Base-by-base conservation (phyloP, 2,329 filamentous ascomycete genomes). In the Lasiodiplodia hormozganensis region DNA sequence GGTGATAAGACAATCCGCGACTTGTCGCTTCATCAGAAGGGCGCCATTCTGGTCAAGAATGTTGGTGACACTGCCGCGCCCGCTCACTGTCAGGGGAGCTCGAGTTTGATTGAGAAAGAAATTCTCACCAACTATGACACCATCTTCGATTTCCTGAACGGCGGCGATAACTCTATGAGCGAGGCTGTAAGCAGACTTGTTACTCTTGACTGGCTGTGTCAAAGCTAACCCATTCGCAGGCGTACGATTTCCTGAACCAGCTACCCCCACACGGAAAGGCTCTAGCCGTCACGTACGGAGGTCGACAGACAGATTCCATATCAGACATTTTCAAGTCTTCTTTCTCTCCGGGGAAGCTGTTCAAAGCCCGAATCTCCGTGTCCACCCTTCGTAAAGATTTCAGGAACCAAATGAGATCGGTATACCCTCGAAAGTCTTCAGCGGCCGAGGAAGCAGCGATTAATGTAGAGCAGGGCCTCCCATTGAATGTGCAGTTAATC, bases 101-200 rank as follows among this genome's bases (percentile, higher is more conserved):
- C 36, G 12, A 67, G 53, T 25, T 31, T 85, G 1, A 84, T 98
- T 2, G 93, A 98, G 76, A 85, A 88, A 14, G 92, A 95, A 73
- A 89, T 98, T 25, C 82, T 96, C 72, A 86, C 89, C 68, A 92
- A 96, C 77, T 97, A 97, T 74, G 87, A 92, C 66, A 89, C 95
- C 70, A 81, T 99, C 28, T 97, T 96, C 85, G 87, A 88, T 53
- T 91, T 95, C 74, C 84, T 98, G 66, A 88, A 89, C 71, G 87
- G 94, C 18, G 66, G 57, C 81, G 87, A 92, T 54, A 89, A 94
- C 69, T 65, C 67, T 2, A 75, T 75, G 18, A 80, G 78, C 68
- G 72, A 72, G 68, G 68, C 73, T 71, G 75, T 65, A 65, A 36
- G 66, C 67, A n/a, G 4, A 14, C 1, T 70, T 47, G 10, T 11